Conservation (phyloP, 805 yeast species). For the Lipomyces yamanashiensis region DNA sequence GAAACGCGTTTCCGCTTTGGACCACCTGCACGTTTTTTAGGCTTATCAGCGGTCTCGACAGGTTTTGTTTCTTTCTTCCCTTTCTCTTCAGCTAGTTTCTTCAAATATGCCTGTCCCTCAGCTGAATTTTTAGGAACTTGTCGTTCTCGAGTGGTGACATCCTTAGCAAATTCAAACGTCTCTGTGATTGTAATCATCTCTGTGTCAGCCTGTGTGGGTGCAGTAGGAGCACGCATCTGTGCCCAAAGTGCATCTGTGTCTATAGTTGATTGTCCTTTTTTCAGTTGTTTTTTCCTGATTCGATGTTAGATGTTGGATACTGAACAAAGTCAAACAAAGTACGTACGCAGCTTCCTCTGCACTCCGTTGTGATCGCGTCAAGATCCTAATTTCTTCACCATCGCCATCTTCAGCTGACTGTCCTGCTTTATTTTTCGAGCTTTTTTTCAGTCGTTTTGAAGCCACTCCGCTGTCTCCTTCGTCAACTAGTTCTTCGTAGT, state of each 20-base stretch:
- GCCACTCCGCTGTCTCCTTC: conserved; percentile 20
- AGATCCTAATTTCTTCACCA: conserved; percentile 24
- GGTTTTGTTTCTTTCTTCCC: background rate
- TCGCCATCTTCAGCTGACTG: conserved; percentile 12
- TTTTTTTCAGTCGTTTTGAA: conserved; percentile 1
- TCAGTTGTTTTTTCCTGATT: conserved; percentile 5
- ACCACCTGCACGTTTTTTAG: conserved; percentile 2
- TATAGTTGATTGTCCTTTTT: conserved; percentile 25
- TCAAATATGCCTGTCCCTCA: conserved; percentile 82
- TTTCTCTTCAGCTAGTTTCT: conserved; percentile 37
- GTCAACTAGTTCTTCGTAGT: conserved; percentile 25
- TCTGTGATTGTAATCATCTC: conserved; percentile 73
- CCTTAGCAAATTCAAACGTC: conserved; percentile 89
- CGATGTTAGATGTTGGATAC: background rate
- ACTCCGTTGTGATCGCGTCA: conserved; percentile 30
- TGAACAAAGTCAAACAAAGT: background rate
- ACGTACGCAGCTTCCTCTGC: conserved; percentile 26
- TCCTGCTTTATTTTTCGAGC: background rate
- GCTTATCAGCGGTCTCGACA: conserved; percentile 40
- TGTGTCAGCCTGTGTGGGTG: conserved; percentile 25
- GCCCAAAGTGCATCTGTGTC: conserved; percentile 38
- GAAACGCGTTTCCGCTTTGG: conserved; percentile 27
- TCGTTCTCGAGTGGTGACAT: conserved; percentile 74
- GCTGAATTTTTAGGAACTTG: conserved; percentile 77
- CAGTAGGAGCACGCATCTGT: conserved; percentile 20